Percentiles rank a stretch among this genome's conserved stretches.
Conservation (phyloP, 805 yeast species). For the Cyberlindnera lachancei region DNA sequence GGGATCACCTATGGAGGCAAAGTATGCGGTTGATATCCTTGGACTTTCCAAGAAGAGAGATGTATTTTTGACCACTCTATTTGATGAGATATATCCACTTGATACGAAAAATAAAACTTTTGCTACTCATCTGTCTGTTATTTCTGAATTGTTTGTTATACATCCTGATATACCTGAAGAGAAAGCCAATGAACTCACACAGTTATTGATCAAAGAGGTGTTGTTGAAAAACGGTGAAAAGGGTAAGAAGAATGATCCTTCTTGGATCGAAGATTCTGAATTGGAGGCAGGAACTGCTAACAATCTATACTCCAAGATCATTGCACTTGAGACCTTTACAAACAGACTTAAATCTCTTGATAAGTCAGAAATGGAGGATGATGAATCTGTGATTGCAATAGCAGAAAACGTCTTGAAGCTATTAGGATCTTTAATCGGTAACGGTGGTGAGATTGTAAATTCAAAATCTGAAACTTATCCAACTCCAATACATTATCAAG, state of each 20-base stretch:
- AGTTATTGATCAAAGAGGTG: conserved; percentile 52
- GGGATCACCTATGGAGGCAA: conserved; percentile 58
- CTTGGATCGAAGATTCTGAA: conserved; percentile 41
- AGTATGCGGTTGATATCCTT: conserved; percentile 53
- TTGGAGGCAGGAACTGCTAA: conserved; percentile 27
- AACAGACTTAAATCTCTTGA: conserved; percentile 43
- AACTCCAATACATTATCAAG: conserved; percentile 57
- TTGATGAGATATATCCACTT: conserved; percentile 43
- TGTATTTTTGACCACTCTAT: conserved; percentile 30
- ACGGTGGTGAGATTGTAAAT: conserved; percentile 70
- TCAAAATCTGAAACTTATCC: conserved; percentile 36
- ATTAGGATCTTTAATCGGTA: conserved; percentile 56
- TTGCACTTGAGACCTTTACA: conserved; percentile 48
- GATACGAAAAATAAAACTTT: conserved; percentile 31
- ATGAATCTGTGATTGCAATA: conserved; percentile 32
- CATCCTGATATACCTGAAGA: conserved; percentile 43
- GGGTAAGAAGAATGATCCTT: conserved; percentile 26
- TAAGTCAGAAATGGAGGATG: conserved; percentile 25
- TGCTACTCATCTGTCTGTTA: conserved; percentile 48
- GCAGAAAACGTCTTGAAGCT: conserved; percentile 63
- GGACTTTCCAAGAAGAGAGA: conserved; percentile 40
- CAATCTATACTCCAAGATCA: conserved; percentile 40
- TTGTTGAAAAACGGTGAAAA: conserved; percentile 43
- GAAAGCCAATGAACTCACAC: conserved; percentile 50
- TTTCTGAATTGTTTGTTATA: conserved; percentile 50